A percentile compares a stretch with the other conserved stretches of the same genome.
Evolutionary conservation across 805 yeast species (phyloP).

Genomic region (Wickerhamiella hasegawae): DNA sequence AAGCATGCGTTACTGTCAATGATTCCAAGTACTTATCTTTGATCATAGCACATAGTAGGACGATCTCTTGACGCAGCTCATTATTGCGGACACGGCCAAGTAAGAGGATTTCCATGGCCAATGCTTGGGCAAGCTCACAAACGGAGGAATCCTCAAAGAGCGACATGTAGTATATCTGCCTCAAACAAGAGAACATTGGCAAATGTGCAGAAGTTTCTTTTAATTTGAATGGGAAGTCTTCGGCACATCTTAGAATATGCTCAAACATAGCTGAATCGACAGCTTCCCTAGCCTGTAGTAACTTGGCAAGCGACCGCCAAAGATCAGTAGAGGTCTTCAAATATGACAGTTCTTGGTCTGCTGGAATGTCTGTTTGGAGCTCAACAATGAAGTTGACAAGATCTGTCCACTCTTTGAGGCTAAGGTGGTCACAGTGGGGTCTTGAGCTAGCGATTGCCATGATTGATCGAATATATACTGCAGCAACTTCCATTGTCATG

Average conservation of each 20-base stretch:
- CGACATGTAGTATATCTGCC: neutral
- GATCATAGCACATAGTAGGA: neutral
- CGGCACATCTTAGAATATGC: neutral
- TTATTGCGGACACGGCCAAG: neutral
- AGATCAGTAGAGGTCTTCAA: neutral
- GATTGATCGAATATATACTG: neutral
- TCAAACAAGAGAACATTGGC: neutral
- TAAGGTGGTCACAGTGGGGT: conserved; percentile 2
- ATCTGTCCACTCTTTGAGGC: neutral
- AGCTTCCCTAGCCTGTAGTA: neutral
- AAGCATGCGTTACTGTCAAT: too few species aligned
- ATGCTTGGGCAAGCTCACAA: neutral
- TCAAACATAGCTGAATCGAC: neutral
- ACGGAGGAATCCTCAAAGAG: neutral
- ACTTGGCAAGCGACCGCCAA: neutral
- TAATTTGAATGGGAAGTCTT: neutral
- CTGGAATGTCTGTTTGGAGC: neutral
- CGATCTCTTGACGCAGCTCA: neutral
- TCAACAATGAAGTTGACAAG: neutral
- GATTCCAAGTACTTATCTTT: too few species aligned
- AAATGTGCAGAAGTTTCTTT: neutral
- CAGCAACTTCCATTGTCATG: neutral
- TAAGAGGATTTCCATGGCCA: neutral
- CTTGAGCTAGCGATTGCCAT: neutral
- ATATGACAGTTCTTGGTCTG: neutral